phyloP scores from a whole-genome alignment of 163 green algal genomes.

The Trebouxiophyceae sp. region DNA sequence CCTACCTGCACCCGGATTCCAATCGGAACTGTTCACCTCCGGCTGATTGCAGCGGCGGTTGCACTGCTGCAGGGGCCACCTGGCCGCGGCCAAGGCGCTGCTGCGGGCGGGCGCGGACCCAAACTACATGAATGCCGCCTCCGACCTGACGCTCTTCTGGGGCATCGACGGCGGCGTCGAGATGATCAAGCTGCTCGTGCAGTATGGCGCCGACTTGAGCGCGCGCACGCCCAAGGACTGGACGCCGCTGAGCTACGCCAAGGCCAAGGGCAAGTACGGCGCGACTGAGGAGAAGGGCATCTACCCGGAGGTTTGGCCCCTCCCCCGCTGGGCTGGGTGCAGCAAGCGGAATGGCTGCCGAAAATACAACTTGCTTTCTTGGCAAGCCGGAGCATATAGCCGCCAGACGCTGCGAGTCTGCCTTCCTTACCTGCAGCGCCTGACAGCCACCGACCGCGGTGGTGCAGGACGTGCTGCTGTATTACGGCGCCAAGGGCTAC shows the following conservation, averaged over 20 bases:
- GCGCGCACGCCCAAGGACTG: constrained; percentile 58
- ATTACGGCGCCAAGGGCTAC: constrained; percentile 81
- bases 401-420: too few relatives aligned
- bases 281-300: constrained; percentile 93
- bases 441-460: too few relatives aligned
- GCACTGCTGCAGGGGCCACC: constrained; percentile 27
- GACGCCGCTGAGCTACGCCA: constrained; percentile 81
- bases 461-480: constrained; percentile 80
- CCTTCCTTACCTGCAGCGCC: neutral
- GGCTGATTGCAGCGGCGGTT: too few relatives aligned
- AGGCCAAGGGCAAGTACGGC: constrained; percentile 92
- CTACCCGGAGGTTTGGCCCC: constrained; percentile 93
- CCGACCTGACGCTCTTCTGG: constrained; percentile 89
- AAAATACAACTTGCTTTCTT: too few relatives aligned
- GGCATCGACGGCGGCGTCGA: constrained; percentile 87
- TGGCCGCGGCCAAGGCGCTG: constrained; percentile 79
- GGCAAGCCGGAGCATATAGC: too few relatives aligned
- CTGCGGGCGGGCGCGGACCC: constrained; percentile 85
- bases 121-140: constrained; percentile 75
- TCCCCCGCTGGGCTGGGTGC: too few relatives aligned
- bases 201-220: constrained; percentile 71
- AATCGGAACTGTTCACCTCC: too few relatives aligned
- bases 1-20: too few relatives aligned
- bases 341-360: too few relatives aligned
- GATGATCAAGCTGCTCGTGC: constrained; percentile 75